A percentile compares a stretch with the other conserved stretches of the same genome.
Evolutionary conservation across 176 grass and related monocot genomes (phyloP).

Genomic region (Musa troglodytarum): DNA sequence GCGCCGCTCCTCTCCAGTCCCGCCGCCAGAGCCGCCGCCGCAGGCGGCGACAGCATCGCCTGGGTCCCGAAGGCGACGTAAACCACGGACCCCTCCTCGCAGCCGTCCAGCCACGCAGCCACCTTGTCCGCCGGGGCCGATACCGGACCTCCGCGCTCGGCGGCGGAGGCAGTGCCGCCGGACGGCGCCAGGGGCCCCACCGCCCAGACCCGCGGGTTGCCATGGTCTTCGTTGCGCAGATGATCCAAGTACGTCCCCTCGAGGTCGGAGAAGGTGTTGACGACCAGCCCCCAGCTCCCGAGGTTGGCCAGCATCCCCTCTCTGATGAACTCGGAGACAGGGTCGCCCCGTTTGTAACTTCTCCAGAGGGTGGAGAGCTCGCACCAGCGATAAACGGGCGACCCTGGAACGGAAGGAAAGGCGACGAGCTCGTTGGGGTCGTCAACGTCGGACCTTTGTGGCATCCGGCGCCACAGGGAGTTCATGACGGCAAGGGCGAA

Average conservation of each 20-base stretch:
- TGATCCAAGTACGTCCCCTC: not conserved
- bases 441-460: not conserved
- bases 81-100: not conserved
- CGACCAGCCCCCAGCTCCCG: constrained; percentile 22
- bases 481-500: not conserved
- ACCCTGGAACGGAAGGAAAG: not conserved
- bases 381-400: not conserved
- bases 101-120: not conserved
- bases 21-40: constrained; percentile 13
- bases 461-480: not conserved
- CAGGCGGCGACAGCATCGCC: not conserved
- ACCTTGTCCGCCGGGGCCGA: not conserved
- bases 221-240: not conserved
- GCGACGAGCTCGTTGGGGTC: not conserved
- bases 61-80: not conserved
- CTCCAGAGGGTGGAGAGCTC: not conserved
- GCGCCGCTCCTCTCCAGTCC: constrained; percentile 23
- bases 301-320: constrained; percentile 16
- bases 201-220: not conserved
- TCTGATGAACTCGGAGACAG: not conserved
- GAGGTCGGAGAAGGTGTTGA: constrained; percentile 14
- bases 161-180: not conserved
- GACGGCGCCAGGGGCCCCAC: not conserved
- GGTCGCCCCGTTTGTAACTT: not conserved
- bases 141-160: not conserved